Evolutionary conservation across 345 rosid genomes (phyloP).

Genomic region (Kandelia obovata): DNA sequence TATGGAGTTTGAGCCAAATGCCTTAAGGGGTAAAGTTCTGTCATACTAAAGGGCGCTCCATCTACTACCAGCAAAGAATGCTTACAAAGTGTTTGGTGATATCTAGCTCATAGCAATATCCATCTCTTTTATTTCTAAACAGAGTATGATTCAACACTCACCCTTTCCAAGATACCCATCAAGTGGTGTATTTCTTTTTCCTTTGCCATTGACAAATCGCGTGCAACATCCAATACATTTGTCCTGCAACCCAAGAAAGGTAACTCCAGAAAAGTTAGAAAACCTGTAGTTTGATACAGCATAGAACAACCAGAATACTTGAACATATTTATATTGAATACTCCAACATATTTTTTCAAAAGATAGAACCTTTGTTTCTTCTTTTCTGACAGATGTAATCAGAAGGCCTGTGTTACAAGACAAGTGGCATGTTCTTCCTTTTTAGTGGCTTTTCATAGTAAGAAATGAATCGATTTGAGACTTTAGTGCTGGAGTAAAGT

Average conservation of each 20-base stretch:
- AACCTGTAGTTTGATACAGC: background rate
- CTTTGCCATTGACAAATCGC: conserved; percentile 46
- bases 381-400: background rate
- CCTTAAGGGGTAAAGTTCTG: too few relatives aligned
- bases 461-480: background rate
- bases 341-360: background rate
- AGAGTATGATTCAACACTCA: conserved; percentile 23
- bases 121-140: background rate
- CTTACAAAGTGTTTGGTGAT: background rate
- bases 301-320: background rate
- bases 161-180: conserved; percentile 50
- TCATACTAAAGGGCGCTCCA: too few relatives aligned
- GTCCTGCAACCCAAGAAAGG: conserved; percentile 42
- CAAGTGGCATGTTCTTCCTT: background rate
- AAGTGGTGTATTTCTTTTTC: conserved; percentile 52
- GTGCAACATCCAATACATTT: conserved; percentile 48
- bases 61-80: background rate
- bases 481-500: too few relatives aligned
- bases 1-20: too few relatives aligned
- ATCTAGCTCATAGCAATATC: background rate
- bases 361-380: background rate
- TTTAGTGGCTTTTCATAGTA: background rate
- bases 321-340: too few relatives aligned
- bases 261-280: background rate
- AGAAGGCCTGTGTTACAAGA: background rate